phyloP scores from a whole-genome alignment of 352 stramenopile species.

The Phytophthora crassamura region DNA sequence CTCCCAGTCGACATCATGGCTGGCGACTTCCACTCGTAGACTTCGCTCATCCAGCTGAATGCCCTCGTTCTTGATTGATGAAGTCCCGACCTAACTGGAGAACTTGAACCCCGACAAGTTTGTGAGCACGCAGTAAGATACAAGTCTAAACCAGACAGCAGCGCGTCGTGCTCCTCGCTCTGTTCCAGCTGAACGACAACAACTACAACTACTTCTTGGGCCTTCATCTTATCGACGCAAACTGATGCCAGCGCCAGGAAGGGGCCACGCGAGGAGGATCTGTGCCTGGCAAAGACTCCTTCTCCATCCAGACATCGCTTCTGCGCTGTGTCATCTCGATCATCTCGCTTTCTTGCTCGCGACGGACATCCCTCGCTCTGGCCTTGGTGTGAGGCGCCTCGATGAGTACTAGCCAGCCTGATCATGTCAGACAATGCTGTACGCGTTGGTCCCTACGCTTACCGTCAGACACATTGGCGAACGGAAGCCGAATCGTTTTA shows the following conservation, averaged over 20 bases:
- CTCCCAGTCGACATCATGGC: conserved; percentile 33
- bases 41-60: conserved; percentile 53
- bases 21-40: conserved; percentile 46
- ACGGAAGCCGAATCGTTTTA: not conserved
- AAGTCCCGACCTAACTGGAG: conserved; percentile 29
- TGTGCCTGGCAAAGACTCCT: conserved; percentile 31
- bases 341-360: conserved; percentile 42
- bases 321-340: conserved; percentile 47
- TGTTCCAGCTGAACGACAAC: conserved; percentile 45
- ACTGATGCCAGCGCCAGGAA: too few relatives aligned
- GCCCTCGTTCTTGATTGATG: conserved; percentile 27
- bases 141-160: conserved; percentile 17
- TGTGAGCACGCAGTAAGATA: conserved; percentile 22
- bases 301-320: conserved; percentile 37
- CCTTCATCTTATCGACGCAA: too few relatives aligned
- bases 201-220: too few relatives aligned
- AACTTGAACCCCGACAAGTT: conserved; percentile 41
- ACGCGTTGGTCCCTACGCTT: conserved; percentile 53
- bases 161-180: conserved; percentile 40
- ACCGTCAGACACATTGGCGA: conserved; percentile 50
- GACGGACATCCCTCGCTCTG: conserved; percentile 60
- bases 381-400: conserved; percentile 39
- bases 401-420: conserved; percentile 24
- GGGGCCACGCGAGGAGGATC: too few relatives aligned
- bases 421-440: conserved; percentile 31